These are phyloP conservation scores for Pythium dissimile DNA, from an alignment of 352 stramenopile genomes.

Conservation along the genomic window DNA sequence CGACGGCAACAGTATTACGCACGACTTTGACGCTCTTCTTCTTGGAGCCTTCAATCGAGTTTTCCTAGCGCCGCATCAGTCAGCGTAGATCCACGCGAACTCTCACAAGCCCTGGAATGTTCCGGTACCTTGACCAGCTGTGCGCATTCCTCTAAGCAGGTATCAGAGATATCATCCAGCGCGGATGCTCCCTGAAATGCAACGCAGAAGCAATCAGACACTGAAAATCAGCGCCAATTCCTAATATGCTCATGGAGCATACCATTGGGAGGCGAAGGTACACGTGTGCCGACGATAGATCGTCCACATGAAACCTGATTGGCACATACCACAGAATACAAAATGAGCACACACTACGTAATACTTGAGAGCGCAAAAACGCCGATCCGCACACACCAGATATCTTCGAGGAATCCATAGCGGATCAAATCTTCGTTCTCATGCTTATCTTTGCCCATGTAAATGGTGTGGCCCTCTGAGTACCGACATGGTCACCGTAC, in stretches of 20 bases:
- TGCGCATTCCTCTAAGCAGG: conserved; percentile 85
- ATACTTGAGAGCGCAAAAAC: neutral
- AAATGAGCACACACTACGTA: neutral
- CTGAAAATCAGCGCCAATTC: too few relatives aligned
- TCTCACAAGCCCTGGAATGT: neutral
- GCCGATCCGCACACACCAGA: conserved; percentile 86
- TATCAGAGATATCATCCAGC: conserved; percentile 74
- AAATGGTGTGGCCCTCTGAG: conserved; percentile 89
- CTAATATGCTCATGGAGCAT: conserved; percentile 6
- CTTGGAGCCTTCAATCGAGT: conserved; percentile 94
- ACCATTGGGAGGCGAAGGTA: conserved; percentile 94
- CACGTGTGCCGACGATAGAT: conserved; percentile 97
- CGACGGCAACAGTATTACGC: conserved; percentile 7
- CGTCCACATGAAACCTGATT: conserved; percentile 98
- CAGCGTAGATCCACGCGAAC: too few relatives aligned
- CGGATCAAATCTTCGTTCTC: conserved; percentile 99
- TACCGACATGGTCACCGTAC: neutral
- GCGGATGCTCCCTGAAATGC: conserved; percentile 54
- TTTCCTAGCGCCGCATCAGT: conserved; percentile 46
- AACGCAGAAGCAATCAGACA: neutral
- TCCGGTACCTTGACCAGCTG: conserved; percentile 87
- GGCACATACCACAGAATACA: neutral
- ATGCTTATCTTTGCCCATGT: conserved; percentile 99
- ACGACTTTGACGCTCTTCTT: conserved; percentile 86
- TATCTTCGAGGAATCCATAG: conserved; percentile 94